Conservation (phyloP, 73 alveolate genomes). For the Paramecium tetraurelia region DNA sequence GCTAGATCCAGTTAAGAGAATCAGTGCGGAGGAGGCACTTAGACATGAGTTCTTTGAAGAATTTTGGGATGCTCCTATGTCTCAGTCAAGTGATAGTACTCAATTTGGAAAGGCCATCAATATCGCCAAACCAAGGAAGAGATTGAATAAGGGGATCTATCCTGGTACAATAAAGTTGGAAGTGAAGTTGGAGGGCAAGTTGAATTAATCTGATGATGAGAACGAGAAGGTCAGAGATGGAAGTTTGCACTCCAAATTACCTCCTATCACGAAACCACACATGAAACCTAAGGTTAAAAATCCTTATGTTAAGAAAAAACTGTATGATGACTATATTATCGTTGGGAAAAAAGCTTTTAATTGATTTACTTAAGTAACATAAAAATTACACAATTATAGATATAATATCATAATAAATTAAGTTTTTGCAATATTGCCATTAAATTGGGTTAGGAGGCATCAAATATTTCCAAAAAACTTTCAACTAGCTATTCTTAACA, state of each 20-base stretch:
- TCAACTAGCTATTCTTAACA: neutral
- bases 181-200: neutral
- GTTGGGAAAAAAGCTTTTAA: slow-evolving; percentile 21
- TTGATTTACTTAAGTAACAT: neutral
- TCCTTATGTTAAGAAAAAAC: slow-evolving; percentile 2
- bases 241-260: neutral
- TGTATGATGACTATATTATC: neutral
- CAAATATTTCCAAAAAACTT: neutral
- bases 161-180: slow-evolving; percentile 18
- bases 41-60: slow-evolving; percentile 46
- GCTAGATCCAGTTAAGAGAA: slow-evolving; percentile 89
- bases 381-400: neutral
- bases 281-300: neutral
- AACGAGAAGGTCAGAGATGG: neutral
- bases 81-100: slow-evolving; percentile 6
- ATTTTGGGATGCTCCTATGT: slow-evolving; percentile 18
- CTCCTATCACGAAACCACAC: slow-evolving; percentile 2
- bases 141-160: neutral
- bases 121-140: neutral
- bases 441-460: neutral
- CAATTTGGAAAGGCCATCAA: neutral
- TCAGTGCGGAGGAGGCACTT: slow-evolving; percentile 79
- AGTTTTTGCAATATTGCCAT: neutral
- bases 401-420: neutral
- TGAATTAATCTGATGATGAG: slow-evolving; percentile 28